A percentile compares a stretch with the other conserved stretches of the same genome.
These are phyloP conservation scores for Ophiostoma pallidulum DNA, from an alignment of 2,329 filamentous ascomycete genomes.

Conservation along the genomic window DNA sequence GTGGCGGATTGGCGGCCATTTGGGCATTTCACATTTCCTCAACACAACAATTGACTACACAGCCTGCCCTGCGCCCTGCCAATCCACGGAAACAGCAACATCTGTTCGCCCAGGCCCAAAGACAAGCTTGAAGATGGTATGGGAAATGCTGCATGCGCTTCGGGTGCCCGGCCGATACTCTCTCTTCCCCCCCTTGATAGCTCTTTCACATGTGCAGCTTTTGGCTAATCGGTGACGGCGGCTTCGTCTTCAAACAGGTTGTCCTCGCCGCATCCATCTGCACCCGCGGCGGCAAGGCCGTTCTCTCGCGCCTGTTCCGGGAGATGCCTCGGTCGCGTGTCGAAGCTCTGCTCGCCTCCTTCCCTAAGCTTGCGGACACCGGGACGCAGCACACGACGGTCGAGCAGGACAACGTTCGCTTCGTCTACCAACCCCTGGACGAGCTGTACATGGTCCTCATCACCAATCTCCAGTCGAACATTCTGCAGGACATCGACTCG, in stretches of 20 bases:
- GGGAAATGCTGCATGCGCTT: neutral
- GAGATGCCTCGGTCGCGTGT: conserved; percentile 96
- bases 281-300: conserved; percentile 94
- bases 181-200: neutral
- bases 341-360: conserved; percentile 91
- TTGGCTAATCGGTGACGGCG: conserved; percentile 2
- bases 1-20: conserved; percentile 13
- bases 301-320: conserved; percentile 93
- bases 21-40: conserved; percentile 7
- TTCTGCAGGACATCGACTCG: conserved; percentile 97
- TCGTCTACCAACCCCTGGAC: conserved; percentile 97
- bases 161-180: neutral
- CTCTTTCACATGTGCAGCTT: conserved; percentile 2
- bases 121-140: conserved; percentile 11
- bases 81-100: neutral
- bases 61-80: neutral
- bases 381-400: conserved; percentile 96
- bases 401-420: conserved; percentile 98
- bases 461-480: conserved; percentile 98
- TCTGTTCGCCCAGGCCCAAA: neutral
- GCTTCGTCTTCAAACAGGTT: conserved; percentile 48
- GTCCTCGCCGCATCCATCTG: conserved; percentile 98
- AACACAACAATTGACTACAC: neutral
- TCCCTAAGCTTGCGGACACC: conserved; percentile 93
- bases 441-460: conserved; percentile 99